A percentile compares a stretch with the other conserved stretches of the same genome.
Conservation (phyloP, 2,329 filamentous ascomycete genomes). For the Cordyceps farinosa region DNA sequence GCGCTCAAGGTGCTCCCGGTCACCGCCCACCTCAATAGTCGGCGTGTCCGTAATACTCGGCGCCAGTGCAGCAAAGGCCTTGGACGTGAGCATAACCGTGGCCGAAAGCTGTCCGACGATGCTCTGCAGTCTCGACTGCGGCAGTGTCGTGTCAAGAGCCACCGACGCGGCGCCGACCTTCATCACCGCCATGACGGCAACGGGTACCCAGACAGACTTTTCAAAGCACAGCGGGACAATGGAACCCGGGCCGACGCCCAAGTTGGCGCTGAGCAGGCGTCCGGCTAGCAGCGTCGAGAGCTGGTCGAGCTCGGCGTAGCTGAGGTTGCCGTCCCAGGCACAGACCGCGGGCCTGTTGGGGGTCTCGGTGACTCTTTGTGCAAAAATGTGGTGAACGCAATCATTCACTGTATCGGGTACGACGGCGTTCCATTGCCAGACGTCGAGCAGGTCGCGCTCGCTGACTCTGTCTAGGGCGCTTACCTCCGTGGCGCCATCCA, state of each 20-base stretch:
- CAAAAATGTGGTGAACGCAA: neutral
- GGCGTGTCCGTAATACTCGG: neutral
- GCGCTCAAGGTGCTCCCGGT: too few species aligned
- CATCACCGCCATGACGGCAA: neutral
- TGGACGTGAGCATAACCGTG: too few species aligned
- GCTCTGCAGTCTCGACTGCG: neutral
- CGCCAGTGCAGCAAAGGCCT: too few species aligned
- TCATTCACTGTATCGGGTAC: neutral
- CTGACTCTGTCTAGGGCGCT: too few species aligned
- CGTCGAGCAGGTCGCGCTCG: too few species aligned
- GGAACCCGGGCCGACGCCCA: neutral
- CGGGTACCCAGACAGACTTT: conserved; percentile 1
- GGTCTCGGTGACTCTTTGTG: neutral
- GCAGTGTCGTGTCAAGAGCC: neutral
- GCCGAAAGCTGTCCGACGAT: neutral
- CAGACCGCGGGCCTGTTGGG: neutral
- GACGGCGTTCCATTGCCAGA: neutral
- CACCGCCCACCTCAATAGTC: neutral
- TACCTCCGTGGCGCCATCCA: too few species aligned
- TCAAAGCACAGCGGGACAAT: neutral
- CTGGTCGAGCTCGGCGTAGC: neutral
- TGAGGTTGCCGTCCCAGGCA: conserved; percentile 4
- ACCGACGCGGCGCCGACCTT: neutral
- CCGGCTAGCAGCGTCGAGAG: neutral
- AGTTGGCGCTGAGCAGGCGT: neutral